phyloP scores from a whole-genome alignment of 345 rosid genomes.

The Brassica juncea region DNA sequence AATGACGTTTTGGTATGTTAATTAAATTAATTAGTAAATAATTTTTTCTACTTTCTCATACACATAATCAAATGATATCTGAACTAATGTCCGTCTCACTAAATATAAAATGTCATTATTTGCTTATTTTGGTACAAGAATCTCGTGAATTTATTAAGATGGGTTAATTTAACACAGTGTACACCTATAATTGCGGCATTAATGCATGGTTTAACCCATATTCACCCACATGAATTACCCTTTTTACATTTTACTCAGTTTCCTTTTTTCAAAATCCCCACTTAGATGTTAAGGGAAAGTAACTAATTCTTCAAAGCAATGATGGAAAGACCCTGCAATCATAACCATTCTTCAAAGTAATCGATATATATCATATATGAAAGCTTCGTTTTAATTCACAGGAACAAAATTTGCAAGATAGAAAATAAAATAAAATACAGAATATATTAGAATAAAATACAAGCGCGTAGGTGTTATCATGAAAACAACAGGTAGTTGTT shows the following conservation, averaged over 20 bases:
- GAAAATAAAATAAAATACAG: neutral
- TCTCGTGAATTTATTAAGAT: conserved; percentile 32
- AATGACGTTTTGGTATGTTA: neutral
- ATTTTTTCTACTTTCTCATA: neutral
- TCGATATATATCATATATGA: conserved; percentile 9
- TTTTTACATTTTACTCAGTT: conserved; percentile 9
- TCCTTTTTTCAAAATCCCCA: conserved; percentile 4
- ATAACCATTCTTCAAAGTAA: conserved; percentile 39
- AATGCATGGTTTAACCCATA: neutral
- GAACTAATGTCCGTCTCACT: neutral
- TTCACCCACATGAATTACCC: conserved; percentile 18
- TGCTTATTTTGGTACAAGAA: conserved; percentile 28
- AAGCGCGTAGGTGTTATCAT: conserved; percentile 37
- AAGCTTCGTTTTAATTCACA: conserved; percentile 20
- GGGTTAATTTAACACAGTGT: neutral
- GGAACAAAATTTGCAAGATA: conserved; percentile 9
- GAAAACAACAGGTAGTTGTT: conserved; percentile 45
- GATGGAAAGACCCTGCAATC: conserved; percentile 34
- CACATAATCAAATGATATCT: neutral
- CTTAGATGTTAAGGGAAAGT: conserved; percentile 41
- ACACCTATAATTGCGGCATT: conserved; percentile 28
- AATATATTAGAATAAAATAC: conserved; percentile 14
- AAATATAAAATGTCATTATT: neutral
- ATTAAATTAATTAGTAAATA: neutral
- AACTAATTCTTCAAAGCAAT: conserved; percentile 45